Evolutionary conservation across 139 green algal genomes (phyloP), one percentile per base, ranked within the genome.

Genomic region (Chlorella sp.): DNA sequence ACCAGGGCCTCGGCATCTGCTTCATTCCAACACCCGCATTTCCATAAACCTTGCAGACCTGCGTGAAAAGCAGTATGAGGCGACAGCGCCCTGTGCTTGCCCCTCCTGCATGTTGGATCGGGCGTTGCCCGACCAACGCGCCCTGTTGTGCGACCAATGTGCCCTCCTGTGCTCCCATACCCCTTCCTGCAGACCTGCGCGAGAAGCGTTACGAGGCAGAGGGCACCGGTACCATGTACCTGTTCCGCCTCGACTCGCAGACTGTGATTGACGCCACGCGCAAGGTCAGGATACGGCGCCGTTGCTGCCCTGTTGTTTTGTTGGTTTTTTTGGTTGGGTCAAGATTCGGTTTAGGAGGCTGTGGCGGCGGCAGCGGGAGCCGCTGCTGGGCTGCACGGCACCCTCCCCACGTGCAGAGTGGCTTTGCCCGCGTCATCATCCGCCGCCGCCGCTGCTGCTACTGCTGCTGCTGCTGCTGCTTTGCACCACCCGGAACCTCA

Each of bases 181-280:
- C 64, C 32, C 65, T 43, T 11, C 4, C 80, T 46, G 73, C 88
- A 70, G 88, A 94, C 40, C n/a, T 84, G 54, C 73, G 95, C 0
- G 94, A 98, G 89, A 84, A 70, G 32, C 51, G 75, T 75, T 98
- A 98, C 89, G 90, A 96, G 89, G 77, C 48, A 11, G 46, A 60
- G 6, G 91, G 93, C 28, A 54, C 85, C 13, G 87, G 81, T 32
- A 90, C 81, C 62, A 92, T 81, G 77, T 96, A 96, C 84, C 89
- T 95, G 58, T 96, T 96, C 85, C 81, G 91, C 3, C 65, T 96
- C 41, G 92, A 94, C 72, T 14, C 48, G 38, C 75, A 87, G 22
- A 85, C 68, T 62, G 88, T 92, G 38, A 87, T 96, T 28, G 94
- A 97, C 73, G 94, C 94, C 40, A 97, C 94, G 0, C 62, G 81